Base-by-base conservation (phyloP, 352 stramenopile species). In the Pythium pyrilobum region DNA sequence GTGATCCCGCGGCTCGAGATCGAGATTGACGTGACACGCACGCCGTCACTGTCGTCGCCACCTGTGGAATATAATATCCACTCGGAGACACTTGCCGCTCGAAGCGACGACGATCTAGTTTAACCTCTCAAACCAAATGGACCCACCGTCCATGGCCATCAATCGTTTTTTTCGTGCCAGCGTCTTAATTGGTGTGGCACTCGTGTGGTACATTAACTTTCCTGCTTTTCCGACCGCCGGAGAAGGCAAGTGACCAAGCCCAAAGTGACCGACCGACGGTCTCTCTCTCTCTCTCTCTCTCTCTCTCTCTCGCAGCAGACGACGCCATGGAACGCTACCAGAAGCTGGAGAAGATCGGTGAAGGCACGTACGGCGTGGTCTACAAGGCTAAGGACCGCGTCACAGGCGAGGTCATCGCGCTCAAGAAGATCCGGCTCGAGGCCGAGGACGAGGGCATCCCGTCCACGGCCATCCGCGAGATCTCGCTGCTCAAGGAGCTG, bases 381-480 rank as follows among this genome's bases (percentile, higher is more conserved):
- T 99, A 99, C 89, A 99, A 99, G 71, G 96, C 95, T 43, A 98
- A 98, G 64, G 94, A 99, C 71, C 89, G 82, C 55, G 74, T 90
- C 45, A 96, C 82, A 45, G 95, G 96, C 49, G 95, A 99, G 81
- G 98, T 99, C 43, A 95, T 99, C 57, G 98, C 97, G 28, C 77
- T 99, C 41, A 99, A 99, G 81, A 99, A 99, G 78, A 99, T 99
- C 59, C 80, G 97, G 16, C 82, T 99, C 33, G 97, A 99, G 71
- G 97, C 96, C 37, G 88, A 97, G 50, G 96, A 99, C 66, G 94
- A 98, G 51, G 97, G 97, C 49, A 98, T 99, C 62, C 97, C 97
- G 29, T 96, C 97, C 56, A 99, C 97, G 24, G 97, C 97, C 28
- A 96, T 99, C 56, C 89, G 97, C 56, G 97, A 99, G 77, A 99